Conservation (phyloP, 352 stramenopile species). For the Globisporangium rhizosaccharum region DNA sequence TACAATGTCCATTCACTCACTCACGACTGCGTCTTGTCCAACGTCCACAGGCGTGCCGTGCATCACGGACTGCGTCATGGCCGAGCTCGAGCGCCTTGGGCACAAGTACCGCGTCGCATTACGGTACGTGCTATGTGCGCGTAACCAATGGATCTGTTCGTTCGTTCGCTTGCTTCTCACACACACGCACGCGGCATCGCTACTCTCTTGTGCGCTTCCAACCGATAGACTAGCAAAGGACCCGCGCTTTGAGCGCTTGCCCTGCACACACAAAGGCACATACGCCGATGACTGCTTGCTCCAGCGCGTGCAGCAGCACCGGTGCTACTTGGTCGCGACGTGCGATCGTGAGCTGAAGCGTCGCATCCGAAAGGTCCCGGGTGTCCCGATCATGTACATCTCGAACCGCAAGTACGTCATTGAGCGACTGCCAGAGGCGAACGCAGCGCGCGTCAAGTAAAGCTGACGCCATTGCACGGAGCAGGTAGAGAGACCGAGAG, state of each 20-base stretch:
- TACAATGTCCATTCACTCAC: background rate
- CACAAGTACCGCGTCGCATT: conserved; percentile 95
- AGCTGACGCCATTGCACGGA: background rate
- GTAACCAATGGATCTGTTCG: background rate
- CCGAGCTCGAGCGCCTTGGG: conserved; percentile 98
- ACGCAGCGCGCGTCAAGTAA: conserved; percentile 87
- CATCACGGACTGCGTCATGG: conserved; percentile 99
- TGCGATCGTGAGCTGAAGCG: conserved; percentile 99
- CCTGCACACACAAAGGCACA: conserved; percentile 97
- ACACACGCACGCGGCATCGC: background rate
- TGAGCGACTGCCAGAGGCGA: conserved; percentile 98
- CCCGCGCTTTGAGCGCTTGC: conserved; percentile 96
- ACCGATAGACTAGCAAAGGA: conserved; percentile 92
- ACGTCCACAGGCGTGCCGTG: conserved; percentile 81
- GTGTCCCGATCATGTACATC: conserved; percentile 99
- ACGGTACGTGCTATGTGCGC: conserved; percentile 15
- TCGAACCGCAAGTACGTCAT: conserved; percentile 99
- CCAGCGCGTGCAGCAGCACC: conserved; percentile 89
- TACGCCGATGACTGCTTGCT: conserved; percentile 99
- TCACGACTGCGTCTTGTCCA: background rate
- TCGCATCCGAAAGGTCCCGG: conserved; percentile 98
- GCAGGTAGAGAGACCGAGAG: conserved; percentile 7
- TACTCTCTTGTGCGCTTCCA: background rate
- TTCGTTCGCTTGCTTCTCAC: background rate
- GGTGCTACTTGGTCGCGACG: conserved; percentile 99